Evolutionary conservation across 225 moss, liverwort and hornwort genomes (phyloP).

Genomic region (Marchantia paleacea): DNA sequence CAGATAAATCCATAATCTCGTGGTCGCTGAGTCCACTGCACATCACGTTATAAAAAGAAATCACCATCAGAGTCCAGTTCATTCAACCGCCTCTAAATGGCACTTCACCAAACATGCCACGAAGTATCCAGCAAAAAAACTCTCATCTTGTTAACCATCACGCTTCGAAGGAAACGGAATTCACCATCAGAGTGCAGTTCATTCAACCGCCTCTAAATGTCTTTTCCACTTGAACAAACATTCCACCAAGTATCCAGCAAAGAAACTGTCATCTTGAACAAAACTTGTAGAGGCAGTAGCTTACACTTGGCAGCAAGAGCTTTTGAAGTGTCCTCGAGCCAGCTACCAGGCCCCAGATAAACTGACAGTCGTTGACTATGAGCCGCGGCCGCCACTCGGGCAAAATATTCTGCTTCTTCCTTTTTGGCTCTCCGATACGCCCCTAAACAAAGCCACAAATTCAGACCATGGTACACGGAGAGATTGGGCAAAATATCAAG

Average conservation of each 20-base stretch:
- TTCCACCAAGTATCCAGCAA: background rate
- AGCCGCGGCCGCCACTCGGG: conserved; percentile 11
- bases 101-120: conserved; percentile 1
- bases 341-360: conserved; percentile 8
- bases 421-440: conserved; percentile 6
- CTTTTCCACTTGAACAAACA: background rate
- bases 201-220: background rate
- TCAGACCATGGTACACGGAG: background rate
- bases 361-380: conserved; percentile 8
- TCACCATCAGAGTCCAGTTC: conserved; percentile 13
- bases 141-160: too few relatives aligned
- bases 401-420: conserved; percentile 15
- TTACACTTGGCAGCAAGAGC: conserved; percentile 15
- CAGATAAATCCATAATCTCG: conserved; percentile 14
- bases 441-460: background rate
- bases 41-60: conserved; percentile 12
- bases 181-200: conserved; percentile 10
- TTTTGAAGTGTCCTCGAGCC: conserved; percentile 15
- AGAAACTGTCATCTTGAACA: background rate
- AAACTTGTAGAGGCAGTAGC: conserved; percentile 5
- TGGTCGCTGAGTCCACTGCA: conserved; percentile 21
- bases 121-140: background rate
- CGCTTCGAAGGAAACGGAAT: too few relatives aligned
- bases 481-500: background rate
- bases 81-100: background rate